A percentile compares a stretch with the other conserved stretches of the same genome.
These are phyloP conservation scores for Ustilago esculenta DNA, from an alignment of 1,284 basidiomycete genomes.

Conservation along the genomic window DNA sequence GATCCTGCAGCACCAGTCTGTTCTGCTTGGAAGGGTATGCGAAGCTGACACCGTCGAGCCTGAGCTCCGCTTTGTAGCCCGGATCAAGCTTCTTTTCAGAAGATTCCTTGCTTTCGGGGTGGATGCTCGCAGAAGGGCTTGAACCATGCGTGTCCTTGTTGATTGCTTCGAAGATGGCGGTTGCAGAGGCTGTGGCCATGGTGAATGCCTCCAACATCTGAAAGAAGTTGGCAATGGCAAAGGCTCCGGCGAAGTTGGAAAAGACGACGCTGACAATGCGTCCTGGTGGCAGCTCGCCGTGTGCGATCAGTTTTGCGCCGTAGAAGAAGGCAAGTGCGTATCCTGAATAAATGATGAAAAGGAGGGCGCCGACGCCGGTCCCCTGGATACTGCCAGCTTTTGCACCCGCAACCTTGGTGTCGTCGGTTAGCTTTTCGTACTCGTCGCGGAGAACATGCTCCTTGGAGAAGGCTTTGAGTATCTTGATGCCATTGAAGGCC, in stretches of 20 bases:
- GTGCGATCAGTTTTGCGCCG: slow-evolving; percentile 19
- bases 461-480: slow-evolving; percentile 12
- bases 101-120: too few relatives aligned
- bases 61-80: slow-evolving; percentile 67
- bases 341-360: slow-evolving; percentile 43
- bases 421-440: not conserved
- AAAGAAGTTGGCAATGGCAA: slow-evolving; percentile 43
- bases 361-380: slow-evolving; percentile 28
- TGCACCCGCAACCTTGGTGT: slow-evolving; percentile 4
- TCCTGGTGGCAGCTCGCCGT: slow-evolving; percentile 9
- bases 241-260: slow-evolving; percentile 37
- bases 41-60: slow-evolving; percentile 81
- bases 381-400: slow-evolving; percentile 8
- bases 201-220: slow-evolving; percentile 43
- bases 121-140: too few relatives aligned
- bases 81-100: not conserved
- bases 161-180: slow-evolving; percentile 18
- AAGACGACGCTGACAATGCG: slow-evolving; percentile 49
- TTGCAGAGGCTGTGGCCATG: slow-evolving; percentile 32
- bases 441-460: not conserved
- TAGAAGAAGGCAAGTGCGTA: slow-evolving; percentile 48
- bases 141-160: not conserved
- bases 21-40: slow-evolving; percentile 87
- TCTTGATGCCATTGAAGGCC: slow-evolving; percentile 13
- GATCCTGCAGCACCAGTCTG: slow-evolving; percentile 82